Evolutionary conservation across 2,329 filamentous ascomycete genomes (phyloP), one percentile per base, ranked within the genome.

Genomic region (Fusarium brevicatenulatum): DNA sequence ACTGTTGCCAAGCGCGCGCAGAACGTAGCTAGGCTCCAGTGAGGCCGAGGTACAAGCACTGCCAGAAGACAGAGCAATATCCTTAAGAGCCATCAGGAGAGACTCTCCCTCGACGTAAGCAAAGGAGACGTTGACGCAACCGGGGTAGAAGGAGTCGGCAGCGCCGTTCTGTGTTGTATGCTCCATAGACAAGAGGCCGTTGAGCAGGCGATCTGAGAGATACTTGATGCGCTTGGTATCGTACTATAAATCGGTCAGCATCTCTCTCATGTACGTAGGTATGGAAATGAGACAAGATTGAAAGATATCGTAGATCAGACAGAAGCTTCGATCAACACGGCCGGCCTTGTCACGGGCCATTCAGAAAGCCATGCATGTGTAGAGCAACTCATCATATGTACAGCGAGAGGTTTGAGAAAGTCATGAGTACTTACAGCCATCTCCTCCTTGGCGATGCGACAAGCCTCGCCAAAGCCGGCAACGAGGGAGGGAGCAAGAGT

Each of bases 71-170:
- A 99, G 86, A 1, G 96, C 96, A 82, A 99, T 98, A 77, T 99
- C 96, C 84, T 99, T 99, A 50, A 99, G 86, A 0, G 96, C 96
- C 96, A 99, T 99, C 72, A 99, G 88, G 3, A 99, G 91, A 5
- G 96, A 98, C 84, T 99, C 96, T 75, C 96, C 96, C 84, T 99
- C 96, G 9, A 99, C 95, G 79, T 99, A 99, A 39, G 96, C 95
- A 80, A 99, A 99, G 0, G 96, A 99, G 16, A 99, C 93, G 82
- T 99, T 99, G 70, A 99, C 95, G 78, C 96, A 99, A 71, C 96
- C 96, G 4, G 96, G 95, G 81, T 99, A 99, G 82, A 97, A 97
- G 58, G 90, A 88, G 9, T 92, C 83, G 4, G 91, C 88, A 76
- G 96, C 94, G 56, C 96, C 96, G 79, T 99, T 99, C 77, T 97